Conservation (phyloP, 1,284 basidiomycete species). For the Cutaneotrichosporon arboriforme region DNA sequence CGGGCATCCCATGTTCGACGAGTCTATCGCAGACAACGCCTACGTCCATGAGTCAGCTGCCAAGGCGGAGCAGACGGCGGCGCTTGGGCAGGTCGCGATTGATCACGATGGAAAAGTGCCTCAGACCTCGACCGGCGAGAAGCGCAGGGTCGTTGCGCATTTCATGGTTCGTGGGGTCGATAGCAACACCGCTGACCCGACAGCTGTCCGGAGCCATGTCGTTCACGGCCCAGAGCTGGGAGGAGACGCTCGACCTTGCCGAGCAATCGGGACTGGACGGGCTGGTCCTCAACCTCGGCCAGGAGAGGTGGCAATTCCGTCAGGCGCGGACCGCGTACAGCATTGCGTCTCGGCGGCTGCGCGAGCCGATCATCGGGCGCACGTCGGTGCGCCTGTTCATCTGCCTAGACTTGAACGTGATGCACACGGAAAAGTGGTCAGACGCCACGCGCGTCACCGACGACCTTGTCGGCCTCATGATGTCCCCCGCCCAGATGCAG, state of each 20-base stretch:
- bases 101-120: not conserved
- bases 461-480: conserved; percentile 20
- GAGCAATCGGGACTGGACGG: conserved; percentile 43
- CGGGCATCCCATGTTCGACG: conserved; percentile 4
- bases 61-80: not conserved
- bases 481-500: conserved; percentile 13
- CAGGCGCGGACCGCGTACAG: conserved; percentile 40
- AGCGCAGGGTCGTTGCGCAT: conserved; percentile 38
- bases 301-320: conserved; percentile 43
- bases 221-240: conserved; percentile 41
- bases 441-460: conserved; percentile 24
- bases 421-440: conserved; percentile 21
- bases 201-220: conserved; percentile 47
- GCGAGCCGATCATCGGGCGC: not conserved
- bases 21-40: not conserved
- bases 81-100: not conserved
- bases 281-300: conserved; percentile 46
- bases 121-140: not conserved
- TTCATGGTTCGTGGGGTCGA: conserved; percentile 41
- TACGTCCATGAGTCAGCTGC: not conserved
- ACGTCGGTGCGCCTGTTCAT: conserved; percentile 34
- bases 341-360: conserved; percentile 11
- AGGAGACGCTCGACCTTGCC: conserved; percentile 36
- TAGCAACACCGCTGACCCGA: not conserved
- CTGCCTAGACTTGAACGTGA: conserved; percentile 46